These are phyloP conservation scores for Fusarium devonianum DNA, from an alignment of 2,329 filamentous ascomycete genomes.

Conservation along the genomic window DNA sequence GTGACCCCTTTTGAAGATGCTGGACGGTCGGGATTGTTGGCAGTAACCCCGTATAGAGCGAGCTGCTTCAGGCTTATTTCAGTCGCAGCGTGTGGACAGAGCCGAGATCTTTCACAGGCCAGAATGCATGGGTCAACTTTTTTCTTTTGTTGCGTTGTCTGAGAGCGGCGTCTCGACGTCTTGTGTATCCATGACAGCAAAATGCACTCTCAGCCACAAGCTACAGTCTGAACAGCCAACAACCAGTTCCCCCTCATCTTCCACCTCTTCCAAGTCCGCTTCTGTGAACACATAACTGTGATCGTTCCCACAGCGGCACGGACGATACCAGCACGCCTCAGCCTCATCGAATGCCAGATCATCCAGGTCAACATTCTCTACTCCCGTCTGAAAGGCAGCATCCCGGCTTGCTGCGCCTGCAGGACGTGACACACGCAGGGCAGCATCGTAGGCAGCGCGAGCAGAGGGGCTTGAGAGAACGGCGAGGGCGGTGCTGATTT, in stretches of 20 bases:
- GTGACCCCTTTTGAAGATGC: too few relatives aligned
- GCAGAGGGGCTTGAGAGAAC: slow-evolving; percentile 59
- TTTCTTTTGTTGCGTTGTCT: slow-evolving; percentile 24
- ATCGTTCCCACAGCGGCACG: slow-evolving; percentile 70
- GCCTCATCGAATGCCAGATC: slow-evolving; percentile 64
- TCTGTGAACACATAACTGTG: slow-evolving; percentile 67
- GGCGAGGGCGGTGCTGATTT: slow-evolving; percentile 67
- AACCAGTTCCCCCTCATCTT: slow-evolving; percentile 65
- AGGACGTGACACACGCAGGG: slow-evolving; percentile 50
- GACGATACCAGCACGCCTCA: slow-evolving; percentile 59
- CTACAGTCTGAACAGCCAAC: slow-evolving; percentile 73
- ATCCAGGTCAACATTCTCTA: slow-evolving; percentile 71
- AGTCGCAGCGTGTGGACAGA: too few relatives aligned
- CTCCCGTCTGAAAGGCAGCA: slow-evolving; percentile 60
- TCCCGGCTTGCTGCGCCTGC: slow-evolving; percentile 23
- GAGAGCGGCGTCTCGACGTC: slow-evolving; percentile 19
- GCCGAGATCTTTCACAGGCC: background rate
- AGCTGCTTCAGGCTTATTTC: too few relatives aligned
- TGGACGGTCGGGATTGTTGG: too few relatives aligned
- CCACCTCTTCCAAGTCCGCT: slow-evolving; percentile 65
- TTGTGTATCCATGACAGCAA: slow-evolving; percentile 60
- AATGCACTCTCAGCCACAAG: slow-evolving; percentile 70
- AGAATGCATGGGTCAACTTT: slow-evolving; percentile 30
- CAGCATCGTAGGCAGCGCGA: slow-evolving; percentile 62
- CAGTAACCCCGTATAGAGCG: too few relatives aligned